Base-by-base conservation (phyloP, 345 rosid species). In the Stellera chamaejasme region DNA sequence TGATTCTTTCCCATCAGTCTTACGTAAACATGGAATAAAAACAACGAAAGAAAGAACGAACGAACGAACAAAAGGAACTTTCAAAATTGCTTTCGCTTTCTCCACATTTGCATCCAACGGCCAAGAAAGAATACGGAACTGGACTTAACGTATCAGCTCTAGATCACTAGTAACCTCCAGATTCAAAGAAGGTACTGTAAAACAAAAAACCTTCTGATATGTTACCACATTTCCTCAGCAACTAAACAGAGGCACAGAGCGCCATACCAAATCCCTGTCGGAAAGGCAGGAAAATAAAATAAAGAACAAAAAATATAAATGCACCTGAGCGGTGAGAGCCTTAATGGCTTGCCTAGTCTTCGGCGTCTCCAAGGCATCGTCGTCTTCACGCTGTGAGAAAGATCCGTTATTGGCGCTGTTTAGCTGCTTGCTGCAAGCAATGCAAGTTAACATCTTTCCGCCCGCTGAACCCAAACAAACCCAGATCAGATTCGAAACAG, bases 351-450 rank as follows among this genome's bases (percentile, higher is more conserved):
- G 98, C 77, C 72, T 84, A 28, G 88, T 81, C 69, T 81, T 71
- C 6, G 93, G 96, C 4, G 96, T 92, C 48, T 74, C 87, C 55
- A 63, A 59, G 55, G 71, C 74, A 45, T 69, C 79, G 6, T 76
- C 95, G 10, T 74, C 80, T 49, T 81, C 88, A 27, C 68, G 66
- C 48, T 66, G 75, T 45, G 61, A 78, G 54, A 68, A 59, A 79
- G 93, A 84, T 79, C 89, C 80, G 60, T 68, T 74, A 64, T 70
- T 71, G 61, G 43, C 71, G 58, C 32, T 43, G 64, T 65, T 66
- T 39, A 69, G 74, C 72, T 81, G 85, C 87, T 86, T 92, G n/a
- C 95, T 72, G 66, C 96, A 88, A 15, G 87, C 76, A 67, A 92
- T 81, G 69, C 98, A 92, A 48, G 98, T 92, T 75, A 92, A 68